These are phyloP conservation scores for Aureobasidium sp. DNA, from an alignment of 2,329 filamentous ascomycete species.

Conservation along the genomic window DNA sequence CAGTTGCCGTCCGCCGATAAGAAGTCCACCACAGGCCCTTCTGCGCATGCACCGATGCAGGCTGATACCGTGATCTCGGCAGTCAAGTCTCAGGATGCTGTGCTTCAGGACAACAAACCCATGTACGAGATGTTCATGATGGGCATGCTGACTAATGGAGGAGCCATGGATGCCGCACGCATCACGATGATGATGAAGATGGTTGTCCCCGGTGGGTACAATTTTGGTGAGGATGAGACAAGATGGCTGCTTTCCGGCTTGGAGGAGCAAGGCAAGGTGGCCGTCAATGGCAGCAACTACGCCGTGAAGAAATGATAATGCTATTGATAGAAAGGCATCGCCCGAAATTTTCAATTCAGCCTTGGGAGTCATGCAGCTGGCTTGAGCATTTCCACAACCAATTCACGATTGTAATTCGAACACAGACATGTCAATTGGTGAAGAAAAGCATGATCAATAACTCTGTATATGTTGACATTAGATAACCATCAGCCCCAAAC, in stretches of 20 bases:
- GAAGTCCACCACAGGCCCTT: slow-evolving; percentile 20
- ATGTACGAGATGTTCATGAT: slow-evolving; percentile 90
- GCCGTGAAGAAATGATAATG: slow-evolving; percentile 17
- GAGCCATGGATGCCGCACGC: slow-evolving; percentile 68
- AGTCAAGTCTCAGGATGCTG: slow-evolving; percentile 43
- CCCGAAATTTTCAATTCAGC: neutral
- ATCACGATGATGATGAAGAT: slow-evolving; percentile 96
- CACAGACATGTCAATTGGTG: neutral
- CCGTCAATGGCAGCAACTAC: slow-evolving; percentile 26
- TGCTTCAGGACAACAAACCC: slow-evolving; percentile 58
- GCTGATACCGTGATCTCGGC: slow-evolving; percentile 38
- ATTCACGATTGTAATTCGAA: neutral
- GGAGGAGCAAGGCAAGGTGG: slow-evolving; percentile 61
- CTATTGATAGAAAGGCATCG: neutral
- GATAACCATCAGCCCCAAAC: neutral
- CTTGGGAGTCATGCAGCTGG: neutral
- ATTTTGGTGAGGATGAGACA: slow-evolving; percentile 82
- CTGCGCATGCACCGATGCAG: slow-evolving; percentile 30
- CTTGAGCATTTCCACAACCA: neutral
- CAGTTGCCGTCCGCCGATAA: slow-evolving; percentile 35
- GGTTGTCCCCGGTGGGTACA: slow-evolving; percentile 77
- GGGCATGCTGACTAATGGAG: slow-evolving; percentile 90
- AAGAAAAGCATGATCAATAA: neutral
- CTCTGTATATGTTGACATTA: neutral
- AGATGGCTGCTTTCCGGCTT: slow-evolving; percentile 70